These are phyloP conservation scores for Talaromyces atroroseus DNA, from an alignment of 2,329 filamentous ascomycete genomes.

Conservation along the genomic window DNA sequence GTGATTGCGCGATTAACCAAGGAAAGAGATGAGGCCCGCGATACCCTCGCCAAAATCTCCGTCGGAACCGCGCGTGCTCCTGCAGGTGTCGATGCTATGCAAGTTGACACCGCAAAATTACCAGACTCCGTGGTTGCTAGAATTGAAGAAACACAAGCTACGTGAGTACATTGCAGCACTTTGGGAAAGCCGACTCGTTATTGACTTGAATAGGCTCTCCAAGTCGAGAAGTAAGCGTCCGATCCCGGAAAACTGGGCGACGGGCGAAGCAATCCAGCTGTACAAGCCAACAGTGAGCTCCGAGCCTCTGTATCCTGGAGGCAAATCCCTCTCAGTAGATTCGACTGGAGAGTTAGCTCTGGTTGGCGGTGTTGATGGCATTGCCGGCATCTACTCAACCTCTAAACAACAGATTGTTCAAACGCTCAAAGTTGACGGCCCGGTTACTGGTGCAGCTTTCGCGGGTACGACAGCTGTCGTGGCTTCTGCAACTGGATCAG, in stretches of 20 bases:
- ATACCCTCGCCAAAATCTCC: slow-evolving; percentile 79
- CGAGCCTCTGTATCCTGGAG: slow-evolving; percentile 56
- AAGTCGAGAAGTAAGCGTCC: slow-evolving; percentile 85
- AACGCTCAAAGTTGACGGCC: slow-evolving; percentile 58
- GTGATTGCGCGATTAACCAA: slow-evolving; percentile 88
- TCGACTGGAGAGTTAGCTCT: slow-evolving; percentile 61
- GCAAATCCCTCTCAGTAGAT: slow-evolving; percentile 54
- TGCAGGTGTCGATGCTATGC: slow-evolving; percentile 76
- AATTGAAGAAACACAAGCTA: slow-evolving; percentile 74
- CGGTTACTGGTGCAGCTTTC: slow-evolving; percentile 60
- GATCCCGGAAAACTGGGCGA: slow-evolving; percentile 79
- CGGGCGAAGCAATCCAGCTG: slow-evolving; percentile 61
- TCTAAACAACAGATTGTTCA: slow-evolving; percentile 69
- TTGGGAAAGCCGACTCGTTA: not conserved
- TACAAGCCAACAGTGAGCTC: slow-evolving; percentile 52
- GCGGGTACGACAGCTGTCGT: slow-evolving; percentile 63
- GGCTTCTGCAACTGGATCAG: slow-evolving; percentile 66
- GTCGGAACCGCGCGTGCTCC: slow-evolving; percentile 54
- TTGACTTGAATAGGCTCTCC: slow-evolving; percentile 58
- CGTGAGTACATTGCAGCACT: slow-evolving; percentile 51
- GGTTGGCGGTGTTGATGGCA: slow-evolving; percentile 68
- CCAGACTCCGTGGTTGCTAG: slow-evolving; percentile 65
- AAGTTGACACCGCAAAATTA: slow-evolving; percentile 75
- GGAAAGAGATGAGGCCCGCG: slow-evolving; percentile 87
- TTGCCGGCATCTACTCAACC: slow-evolving; percentile 73